Base-by-base conservation (phyloP, 441 rosid genomes). In the Codiaeum variegatum region DNA sequence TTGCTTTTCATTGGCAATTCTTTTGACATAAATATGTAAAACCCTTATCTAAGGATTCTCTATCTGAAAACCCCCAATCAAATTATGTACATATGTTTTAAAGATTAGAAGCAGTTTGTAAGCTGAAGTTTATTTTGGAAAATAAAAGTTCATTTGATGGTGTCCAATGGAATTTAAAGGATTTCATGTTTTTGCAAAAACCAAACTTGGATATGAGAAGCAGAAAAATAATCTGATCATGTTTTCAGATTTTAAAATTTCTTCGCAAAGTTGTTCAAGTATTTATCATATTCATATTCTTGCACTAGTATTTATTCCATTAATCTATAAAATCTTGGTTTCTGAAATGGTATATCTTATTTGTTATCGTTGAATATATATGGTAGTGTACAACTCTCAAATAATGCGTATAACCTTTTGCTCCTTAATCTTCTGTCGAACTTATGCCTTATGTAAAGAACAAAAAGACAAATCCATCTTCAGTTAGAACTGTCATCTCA, bases 371-470 rank as follows among this genome's bases (percentile, higher is more conserved):
- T 67, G n/a, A 24, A 24, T 42, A n/a, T n/a, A n/a, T n/a, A n/a
- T 56, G 13, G 1, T 67, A 36, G 47, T 47, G 38, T 21, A 21
- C 51, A 67, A 49, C 51, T 36, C 24, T 61, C 31, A 38, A 60
- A 19, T 9, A 67, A 67, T 47, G 42, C 23, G 28, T 26, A 49
- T 47, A 47, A 31, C 5, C 34, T 21, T 15, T 21, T 13, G 42
- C 21, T 4, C 5, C 31, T 4, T 1, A 26, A 70, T 42, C 4
- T 47, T 58, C n/a, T 42, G 3, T 15, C n/a, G 21, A 66, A 59
- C 71, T 56, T 23, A 7, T 47, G 56, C 64, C 44, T 56, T 47
- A 59, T 67, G 6, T 51, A 19, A 47, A 65, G 44, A 55, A 29
- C 44, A 23, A 16, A 32, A 28, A 15, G 29, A 58, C 28, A 61